Base-by-base conservation (phyloP, 495 filamentous ascomycete species). In the Aspergillus cristatus region DNA sequence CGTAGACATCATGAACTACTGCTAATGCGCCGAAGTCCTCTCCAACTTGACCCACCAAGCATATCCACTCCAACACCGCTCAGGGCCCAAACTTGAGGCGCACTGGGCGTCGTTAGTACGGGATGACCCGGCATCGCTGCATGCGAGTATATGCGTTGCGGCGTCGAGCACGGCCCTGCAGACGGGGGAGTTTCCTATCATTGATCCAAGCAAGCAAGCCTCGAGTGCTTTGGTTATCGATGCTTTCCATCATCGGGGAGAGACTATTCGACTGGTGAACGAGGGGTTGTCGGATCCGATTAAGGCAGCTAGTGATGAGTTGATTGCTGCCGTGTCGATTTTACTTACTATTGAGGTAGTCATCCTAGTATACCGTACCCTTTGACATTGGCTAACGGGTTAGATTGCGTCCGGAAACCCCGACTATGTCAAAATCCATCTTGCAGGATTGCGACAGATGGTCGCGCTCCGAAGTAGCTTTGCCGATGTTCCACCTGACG, bases 381-480 rank as follows among this genome's bases (percentile, higher is more conserved):
- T 24, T 4, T 24, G 20, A 24, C 4, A 4, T 28, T 28, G 14
- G 30, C 48, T 59, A 15, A 59, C 45, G 15, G 14, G 15, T 12
- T 28, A 70, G 66, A 67, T 68, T 25, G 62, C 62, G 11, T 65
- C 62, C 5, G 64, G 66, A 3, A 65, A 67, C 28, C 54, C 62
- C 7, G 62, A 70, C 38, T 66, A 66, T 48, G 37, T 70, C 13
- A 65, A 65, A 35, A 64, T 67, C n/a, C 66, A 70, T 32, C 44
- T 70, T 7, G 64, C 63, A n/a, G 66, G 66, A 0, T 29, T 70
- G 36, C 51, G 64, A 29, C 64, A 67, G 47, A 70, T 70, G 62
- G 60, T 70, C 14, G 50, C 53, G n/a, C 44, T 70, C 40, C 49
- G 66, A 34, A 58, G 62, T 18, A 64, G 50, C 29, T 65, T 70